phyloP scores from a whole-genome alignment of 2,329 filamentous ascomycete genomes.

The Phaeosphaeria sp. region DNA sequence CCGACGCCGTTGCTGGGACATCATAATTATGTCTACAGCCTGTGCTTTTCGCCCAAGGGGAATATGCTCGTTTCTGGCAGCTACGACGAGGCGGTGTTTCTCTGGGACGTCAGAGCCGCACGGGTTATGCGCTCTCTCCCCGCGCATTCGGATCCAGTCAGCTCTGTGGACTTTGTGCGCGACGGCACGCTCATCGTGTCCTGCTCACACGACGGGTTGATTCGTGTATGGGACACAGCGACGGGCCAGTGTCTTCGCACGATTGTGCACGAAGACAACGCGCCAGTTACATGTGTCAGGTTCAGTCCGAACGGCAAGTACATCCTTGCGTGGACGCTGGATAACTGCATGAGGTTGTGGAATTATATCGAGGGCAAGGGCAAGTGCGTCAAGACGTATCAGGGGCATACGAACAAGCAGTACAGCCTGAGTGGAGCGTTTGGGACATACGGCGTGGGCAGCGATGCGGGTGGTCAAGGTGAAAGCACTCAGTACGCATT shows the following conservation, averaged over 20 bases:
- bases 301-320: slow-evolving; percentile 95
- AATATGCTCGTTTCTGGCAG: slow-evolving; percentile 95
- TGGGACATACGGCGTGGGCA: slow-evolving; percentile 62
- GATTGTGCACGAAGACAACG: slow-evolving; percentile 94
- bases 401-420: slow-evolving; percentile 83
- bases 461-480: too few relatives aligned
- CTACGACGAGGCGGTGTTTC: slow-evolving; percentile 95
- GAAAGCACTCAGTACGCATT: slow-evolving; percentile 58
- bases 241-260: slow-evolving; percentile 96
- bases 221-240: slow-evolving; percentile 90
- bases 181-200: slow-evolving; percentile 93
- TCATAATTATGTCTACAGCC: slow-evolving; percentile 93
- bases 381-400: slow-evolving; percentile 94
- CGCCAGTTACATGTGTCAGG: slow-evolving; percentile 83
- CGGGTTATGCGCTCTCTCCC: slow-evolving; percentile 88
- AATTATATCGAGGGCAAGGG: slow-evolving; percentile 91
- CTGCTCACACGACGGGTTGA: slow-evolving; percentile 81
- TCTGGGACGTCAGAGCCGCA: slow-evolving; percentile 94
- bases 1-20: slow-evolving; percentile 76
- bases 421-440: slow-evolving; percentile 89
- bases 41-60: slow-evolving; percentile 96
- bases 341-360: slow-evolving; percentile 90
- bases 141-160: slow-evolving; percentile 93
- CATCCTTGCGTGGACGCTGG: slow-evolving; percentile 88
- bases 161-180: slow-evolving; percentile 88